These are phyloP conservation scores for Zygosaccharomyces siamensis DNA, from an alignment of 805 yeast genomes.

Conservation along the genomic window DNA sequence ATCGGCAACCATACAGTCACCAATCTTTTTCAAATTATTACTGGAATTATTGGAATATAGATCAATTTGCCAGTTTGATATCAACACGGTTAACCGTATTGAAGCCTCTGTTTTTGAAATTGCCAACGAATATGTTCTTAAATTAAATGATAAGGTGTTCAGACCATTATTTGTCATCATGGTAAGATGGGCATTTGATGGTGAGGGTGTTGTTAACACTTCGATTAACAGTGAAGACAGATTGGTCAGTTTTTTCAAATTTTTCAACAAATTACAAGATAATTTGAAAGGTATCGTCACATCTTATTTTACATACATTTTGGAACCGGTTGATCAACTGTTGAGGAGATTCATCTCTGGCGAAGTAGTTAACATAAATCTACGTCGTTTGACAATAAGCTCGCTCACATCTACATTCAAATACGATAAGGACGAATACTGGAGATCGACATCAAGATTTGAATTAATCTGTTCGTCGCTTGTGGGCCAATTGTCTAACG, in stretches of 20 bases:
- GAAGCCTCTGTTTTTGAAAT: slow-evolving; percentile 72
- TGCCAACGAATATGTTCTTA: slow-evolving; percentile 75
- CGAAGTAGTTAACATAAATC: slow-evolving; percentile 43
- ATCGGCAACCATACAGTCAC: slow-evolving; percentile 65
- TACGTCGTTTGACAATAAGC: slow-evolving; percentile 68
- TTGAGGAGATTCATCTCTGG: slow-evolving; percentile 47
- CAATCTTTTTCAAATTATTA: slow-evolving; percentile 62
- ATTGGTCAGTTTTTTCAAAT: slow-evolving; percentile 71
- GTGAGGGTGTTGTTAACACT: slow-evolving; percentile 55
- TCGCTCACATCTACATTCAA: slow-evolving; percentile 78
- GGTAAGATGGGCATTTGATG: slow-evolving; percentile 89
- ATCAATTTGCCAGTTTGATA: slow-evolving; percentile 52
- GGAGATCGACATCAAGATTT: slow-evolving; percentile 86
- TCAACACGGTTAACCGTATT: slow-evolving; percentile 71
- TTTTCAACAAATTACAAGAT: slow-evolving; percentile 80
- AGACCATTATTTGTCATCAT: slow-evolving; percentile 85
- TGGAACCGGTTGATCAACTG: slow-evolving; percentile 63
- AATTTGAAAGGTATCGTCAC: slow-evolving; percentile 83
- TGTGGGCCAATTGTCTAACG: slow-evolving; percentile 57
- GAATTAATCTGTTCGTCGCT: slow-evolving; percentile 62
- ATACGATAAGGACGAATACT: slow-evolving; percentile 88
- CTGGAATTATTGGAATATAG: slow-evolving; percentile 68
- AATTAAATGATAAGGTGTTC: slow-evolving; percentile 88
- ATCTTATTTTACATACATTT: slow-evolving; percentile 75
- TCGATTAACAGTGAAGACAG: slow-evolving; percentile 51